Percentiles rank a stretch among this genome's conserved stretches.
Evolutionary conservation across 257 asterid genomes (phyloP).

Genomic region (Primulina huaijiensis): DNA sequence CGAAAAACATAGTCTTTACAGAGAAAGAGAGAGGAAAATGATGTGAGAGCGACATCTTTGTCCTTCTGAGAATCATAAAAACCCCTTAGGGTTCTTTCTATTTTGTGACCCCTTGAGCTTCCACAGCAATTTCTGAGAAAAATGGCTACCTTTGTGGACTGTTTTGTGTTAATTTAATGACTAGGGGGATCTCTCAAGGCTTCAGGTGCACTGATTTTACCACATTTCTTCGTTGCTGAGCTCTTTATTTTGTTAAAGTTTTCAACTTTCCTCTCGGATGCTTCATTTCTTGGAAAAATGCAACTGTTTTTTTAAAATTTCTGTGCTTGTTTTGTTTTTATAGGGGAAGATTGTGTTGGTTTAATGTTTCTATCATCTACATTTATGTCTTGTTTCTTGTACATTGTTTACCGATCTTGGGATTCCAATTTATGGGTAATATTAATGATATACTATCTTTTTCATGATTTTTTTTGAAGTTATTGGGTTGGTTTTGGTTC

Average conservation of each 20-base stretch:
- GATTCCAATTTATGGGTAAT: constrained; percentile 16
- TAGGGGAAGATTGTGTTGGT: constrained; percentile 12
- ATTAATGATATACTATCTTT: neutral
- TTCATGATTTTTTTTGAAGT: neutral
- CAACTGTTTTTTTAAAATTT: neutral
- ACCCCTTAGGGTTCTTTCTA: constrained; percentile 27
- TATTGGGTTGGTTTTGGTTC: neutral
- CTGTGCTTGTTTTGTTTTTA: neutral
- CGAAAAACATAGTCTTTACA: neutral
- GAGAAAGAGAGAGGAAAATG: constrained; percentile 26
- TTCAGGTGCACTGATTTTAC: constrained; percentile 34
- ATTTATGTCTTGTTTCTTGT: neutral
- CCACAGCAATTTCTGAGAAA: constrained; percentile 6
- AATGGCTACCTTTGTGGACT: constrained; percentile 21
- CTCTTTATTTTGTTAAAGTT: neutral
- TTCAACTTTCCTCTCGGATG: neutral
- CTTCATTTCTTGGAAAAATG: constrained; percentile 5
- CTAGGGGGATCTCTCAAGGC: constrained; percentile 43
- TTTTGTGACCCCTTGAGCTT: neutral
- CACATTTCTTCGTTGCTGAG: constrained; percentile 28
- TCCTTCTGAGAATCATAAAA: constrained; percentile 37
- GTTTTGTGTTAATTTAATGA: constrained; percentile 14
- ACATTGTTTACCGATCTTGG: neutral
- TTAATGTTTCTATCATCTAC: neutral
- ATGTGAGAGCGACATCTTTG: constrained; percentile 40